A percentile compares a stretch with the other conserved stretches of the same genome.
Conservation (phyloP, 2,329 filamentous ascomycete species). For the Plectosphaerella sp. region DNA sequence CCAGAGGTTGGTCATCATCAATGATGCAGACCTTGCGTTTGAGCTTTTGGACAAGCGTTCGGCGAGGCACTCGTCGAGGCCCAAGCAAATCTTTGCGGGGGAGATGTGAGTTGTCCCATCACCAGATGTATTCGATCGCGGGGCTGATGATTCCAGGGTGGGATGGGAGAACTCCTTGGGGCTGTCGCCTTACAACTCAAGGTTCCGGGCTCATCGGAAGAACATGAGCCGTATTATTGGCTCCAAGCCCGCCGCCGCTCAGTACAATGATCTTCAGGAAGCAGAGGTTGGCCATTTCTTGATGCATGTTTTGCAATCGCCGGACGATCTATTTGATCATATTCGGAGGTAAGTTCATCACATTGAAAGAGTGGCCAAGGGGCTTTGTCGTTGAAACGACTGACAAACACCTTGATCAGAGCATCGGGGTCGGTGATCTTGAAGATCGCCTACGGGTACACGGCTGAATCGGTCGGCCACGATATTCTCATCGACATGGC, state of each 20-base stretch:
- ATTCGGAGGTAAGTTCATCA: constrained; percentile 30
- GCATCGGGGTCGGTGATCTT: constrained; percentile 11
- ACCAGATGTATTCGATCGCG: neutral
- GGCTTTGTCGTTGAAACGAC: neutral
- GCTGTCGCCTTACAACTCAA: constrained; percentile 27
- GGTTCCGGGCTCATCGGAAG: constrained; percentile 37
- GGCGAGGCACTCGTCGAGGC: constrained; percentile 28
- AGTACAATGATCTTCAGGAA: constrained; percentile 37
- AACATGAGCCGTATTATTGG: constrained; percentile 39
- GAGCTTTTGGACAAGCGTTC: constrained; percentile 33
- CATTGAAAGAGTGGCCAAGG: neutral
- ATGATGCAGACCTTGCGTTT: constrained; percentile 26
- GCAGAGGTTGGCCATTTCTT: constrained; percentile 38
- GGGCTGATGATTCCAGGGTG: constrained; percentile 10
- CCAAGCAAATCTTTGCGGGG: constrained; percentile 22
- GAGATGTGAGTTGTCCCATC: constrained; percentile 25
- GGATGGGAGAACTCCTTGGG: constrained; percentile 33
- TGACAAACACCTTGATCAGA: constrained; percentile 3
- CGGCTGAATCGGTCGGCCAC: constrained; percentile 7
- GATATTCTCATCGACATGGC: constrained; percentile 11
- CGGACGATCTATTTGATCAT: constrained; percentile 30
- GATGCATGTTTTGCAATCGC: constrained; percentile 32
- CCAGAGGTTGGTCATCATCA: constrained; percentile 34
- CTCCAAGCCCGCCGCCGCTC: constrained; percentile 28
- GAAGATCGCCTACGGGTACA: constrained; percentile 13